Percentiles rank a stretch among this genome's conserved stretches.
Evolutionary conservation across 140 eudicot genomes (phyloP).

Genomic region (Anethum foeniculum): DNA sequence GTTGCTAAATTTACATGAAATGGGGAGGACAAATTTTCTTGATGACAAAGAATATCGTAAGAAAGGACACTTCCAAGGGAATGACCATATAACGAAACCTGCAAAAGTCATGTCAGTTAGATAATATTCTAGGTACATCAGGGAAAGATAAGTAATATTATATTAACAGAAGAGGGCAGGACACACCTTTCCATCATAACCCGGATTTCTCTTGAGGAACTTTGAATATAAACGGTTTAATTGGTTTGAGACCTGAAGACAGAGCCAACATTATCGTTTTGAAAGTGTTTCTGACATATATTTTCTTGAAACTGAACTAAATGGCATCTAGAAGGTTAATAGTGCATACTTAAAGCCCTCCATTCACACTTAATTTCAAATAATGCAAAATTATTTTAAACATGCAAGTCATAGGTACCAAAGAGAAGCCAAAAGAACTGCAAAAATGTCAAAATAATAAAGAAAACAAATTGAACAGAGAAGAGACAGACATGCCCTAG

Average conservation of each 20-base stretch:
- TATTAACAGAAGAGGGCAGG: not conserved
- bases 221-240: slow-evolving; percentile 78
- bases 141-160: not conserved
- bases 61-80: slow-evolving; percentile 97
- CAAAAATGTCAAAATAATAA: not conserved
- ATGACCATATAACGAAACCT: slow-evolving; percentile 96
- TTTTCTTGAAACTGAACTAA: not conserved
- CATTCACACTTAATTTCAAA: not conserved
- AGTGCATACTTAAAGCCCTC: not conserved
- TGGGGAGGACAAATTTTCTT: slow-evolving; percentile 64
- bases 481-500: not conserved
- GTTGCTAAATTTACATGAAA: slow-evolving; percentile 67
- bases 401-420: not conserved
- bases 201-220: slow-evolving; percentile 93
- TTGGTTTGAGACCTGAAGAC: slow-evolving; percentile 79
- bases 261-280: slow-evolving; percentile 2
- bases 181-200: slow-evolving; percentile 94
- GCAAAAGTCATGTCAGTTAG: slow-evolving; percentile 1
- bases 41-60: slow-evolving; percentile 95
- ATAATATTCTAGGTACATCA: not conserved
- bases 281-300: not conserved
- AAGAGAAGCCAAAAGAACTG: not conserved
- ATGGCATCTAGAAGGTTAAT: not conserved
- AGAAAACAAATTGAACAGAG: not conserved
- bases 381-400: not conserved